Conservation (phyloP, 176 grass and related monocot genomes). For the Rhynchospora pubera region DNA sequence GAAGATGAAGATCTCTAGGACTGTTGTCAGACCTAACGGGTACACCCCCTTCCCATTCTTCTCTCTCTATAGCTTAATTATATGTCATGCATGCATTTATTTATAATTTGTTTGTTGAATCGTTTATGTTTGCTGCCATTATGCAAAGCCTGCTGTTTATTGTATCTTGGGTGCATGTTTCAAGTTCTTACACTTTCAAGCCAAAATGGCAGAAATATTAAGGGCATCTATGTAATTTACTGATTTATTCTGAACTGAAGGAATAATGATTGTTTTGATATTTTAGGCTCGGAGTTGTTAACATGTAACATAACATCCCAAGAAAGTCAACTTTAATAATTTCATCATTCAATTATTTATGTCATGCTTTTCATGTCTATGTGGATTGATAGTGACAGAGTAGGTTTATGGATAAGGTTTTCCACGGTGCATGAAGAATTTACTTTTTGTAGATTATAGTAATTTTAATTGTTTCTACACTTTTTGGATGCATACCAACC, state of each 20-base stretch:
- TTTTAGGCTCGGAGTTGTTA: neutral
- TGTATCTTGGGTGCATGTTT: neutral
- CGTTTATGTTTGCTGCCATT: neutral
- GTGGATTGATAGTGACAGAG: neutral
- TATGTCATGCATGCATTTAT: neutral
- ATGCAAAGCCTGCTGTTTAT: neutral
- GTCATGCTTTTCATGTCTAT: neutral
- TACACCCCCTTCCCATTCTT: neutral
- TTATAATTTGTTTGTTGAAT: neutral
- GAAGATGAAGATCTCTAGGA: slow-evolving; percentile 97
- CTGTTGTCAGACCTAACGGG: slow-evolving; percentile 59
- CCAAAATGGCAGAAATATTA: neutral
- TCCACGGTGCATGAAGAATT: neutral
- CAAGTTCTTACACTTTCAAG: neutral
- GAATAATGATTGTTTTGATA: neutral
- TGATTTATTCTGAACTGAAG: neutral
- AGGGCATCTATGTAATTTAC: neutral
- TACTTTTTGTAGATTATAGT: neutral
- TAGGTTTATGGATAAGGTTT: neutral
- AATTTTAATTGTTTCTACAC: neutral
- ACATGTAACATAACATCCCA: neutral
- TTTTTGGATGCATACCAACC: slow-evolving; percentile 14
- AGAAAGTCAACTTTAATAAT: neutral
- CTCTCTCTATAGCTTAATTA: neutral
- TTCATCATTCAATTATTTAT: neutral